Evolutionary conservation across 2,329 filamentous ascomycete species (phyloP), one percentile per base, ranked within the genome.

Genomic region (Aspergillaceae sp.): DNA sequence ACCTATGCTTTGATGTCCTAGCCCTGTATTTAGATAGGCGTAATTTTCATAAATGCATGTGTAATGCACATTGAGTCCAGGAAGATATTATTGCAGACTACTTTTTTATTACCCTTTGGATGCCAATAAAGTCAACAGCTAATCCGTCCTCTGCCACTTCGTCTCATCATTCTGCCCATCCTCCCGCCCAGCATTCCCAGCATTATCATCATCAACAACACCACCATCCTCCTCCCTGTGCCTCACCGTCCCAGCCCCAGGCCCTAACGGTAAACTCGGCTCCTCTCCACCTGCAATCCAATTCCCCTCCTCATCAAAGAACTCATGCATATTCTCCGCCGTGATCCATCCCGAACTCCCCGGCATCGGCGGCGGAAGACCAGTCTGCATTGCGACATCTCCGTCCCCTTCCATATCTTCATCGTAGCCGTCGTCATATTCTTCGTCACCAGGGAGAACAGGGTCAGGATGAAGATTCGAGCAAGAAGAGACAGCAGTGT

Each of bases 301-400:
- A 60, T 91, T 89, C 2, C 87, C 87, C 6, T 89, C 77, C 51
- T 78, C 82, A 56, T 92, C 86, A 65, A 92, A 86, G 60, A 82
- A 94, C 55, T 94, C 79, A 52, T 84, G 75, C 63, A 94, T 83
- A 58, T 96, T 97, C 47, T 95, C 91, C 6, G 87, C 86, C 10
- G 91, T 97, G 60, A 97, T 74, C 72, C 72, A 74, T 6, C 72
- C 72, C 1, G 70, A 72, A 47, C 72, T 74, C 10, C 72, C 71
- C 33, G 67, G 69, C 56, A 74, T 64, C 3, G 72, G 67, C 32
- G 72, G 71, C 29, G 73, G 73, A 44, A 71, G 49, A 5, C 68
- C 68, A 37, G 64, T 55, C 50, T 65, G 62, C 42, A 66, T 63
- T n/a, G 70, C 54, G 0, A 54, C 56, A 6, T 55, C 58, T 3